Base-by-base conservation (phyloP, 306 rosid species). In the Lupinus albus region DNA sequence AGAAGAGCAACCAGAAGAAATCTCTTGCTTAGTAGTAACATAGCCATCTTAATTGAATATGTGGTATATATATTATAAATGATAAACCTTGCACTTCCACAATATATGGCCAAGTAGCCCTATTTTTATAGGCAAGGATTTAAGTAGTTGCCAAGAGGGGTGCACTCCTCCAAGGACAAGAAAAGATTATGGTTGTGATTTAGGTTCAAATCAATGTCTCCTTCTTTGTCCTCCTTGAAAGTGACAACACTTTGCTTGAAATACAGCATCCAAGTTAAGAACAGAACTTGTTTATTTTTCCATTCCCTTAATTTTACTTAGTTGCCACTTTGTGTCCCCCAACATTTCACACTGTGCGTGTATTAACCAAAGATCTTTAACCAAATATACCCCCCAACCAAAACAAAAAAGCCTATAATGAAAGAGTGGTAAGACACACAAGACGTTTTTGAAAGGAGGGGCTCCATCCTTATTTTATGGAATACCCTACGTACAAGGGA, bases 151-250 rank as follows among this genome's bases (percentile, higher is more conserved):
- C 42, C 54, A 67, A 55, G 57, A 67, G 61, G 45, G 62, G 63
- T 67, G 50, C 56, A 59, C 2, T 3, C 16, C 12, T 50, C 25
- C 20, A 65, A 65, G 8, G 83, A 78, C 79, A 75, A 17, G 56
- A 65, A 41, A 78, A 70, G 1, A 49, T 25, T 30, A 78, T 60
- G 42, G 61, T 62, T 56, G 47, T 44, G 59, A 82, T 50, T 53
- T 57, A 16, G 68, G 76, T 78, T 76, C 71, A 55, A 75, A 82
- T 82, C 86, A 72, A 3, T 79, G 86, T 75, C 83, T 79, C 83
- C 70, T 67, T 53, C 74, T 68, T 2, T 82, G 76, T 82, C 67
- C 30, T 62, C 71, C 77, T 14, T 62, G 83, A 82, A 75, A 82
- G 74, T 14, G 86, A 82, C 86, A 71, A 61, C 59, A 73, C 81